Evolutionary conservation across 1,139 yeast species (phyloP), one percentile per base, ranked within the genome.

Genomic region (Candida tunisiensis): DNA sequence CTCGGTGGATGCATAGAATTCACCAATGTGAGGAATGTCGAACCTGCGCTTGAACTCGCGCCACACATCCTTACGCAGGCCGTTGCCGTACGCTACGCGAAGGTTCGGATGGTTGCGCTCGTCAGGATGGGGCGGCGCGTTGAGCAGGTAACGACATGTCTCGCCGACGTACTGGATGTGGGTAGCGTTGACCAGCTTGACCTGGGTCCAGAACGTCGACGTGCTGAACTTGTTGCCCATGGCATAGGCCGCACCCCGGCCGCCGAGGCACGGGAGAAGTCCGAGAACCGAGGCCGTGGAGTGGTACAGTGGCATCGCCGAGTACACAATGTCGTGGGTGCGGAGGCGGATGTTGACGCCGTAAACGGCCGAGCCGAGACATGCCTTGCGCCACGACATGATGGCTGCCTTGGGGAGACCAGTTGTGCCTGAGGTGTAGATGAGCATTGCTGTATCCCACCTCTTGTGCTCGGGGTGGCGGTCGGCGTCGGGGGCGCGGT

Each of bases 241-340:
- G 0, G 91, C 78, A 26, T 77, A 69, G 41, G 82, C 66, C 1
- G 69, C 70, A 8, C 92, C 94, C 30, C 73, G 75, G 10, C 45
- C 38, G 26, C 69, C 59, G 28, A 77, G 56, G 0, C 75, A 63
- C 1, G 93, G 82, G 46, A 88, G 61, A 9, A 78, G 71, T 3
- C 95, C 95, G 34, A 85, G 57, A 53, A 82, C 65, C 0, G 93
- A 77, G 3, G 95, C 95, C 0, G 96, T 85, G 2, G 94, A 82
- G 49, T 88, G 96, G 46, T 85, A 88, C 35, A 88, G 56, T 1
- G 98, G 96, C 96, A 88, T 85, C 3, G 94, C 82, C 0, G 94
- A 79, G 53, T 78, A 77, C 6, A 82, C 73, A 8, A 65, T 67
- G 14, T 79, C 70, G 3, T 54, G 45, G 3, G 50, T 36, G n/a